phyloP scores from a whole-genome alignment of 129 eudicot genomes.

The Heracleum sosnowskyi region DNA sequence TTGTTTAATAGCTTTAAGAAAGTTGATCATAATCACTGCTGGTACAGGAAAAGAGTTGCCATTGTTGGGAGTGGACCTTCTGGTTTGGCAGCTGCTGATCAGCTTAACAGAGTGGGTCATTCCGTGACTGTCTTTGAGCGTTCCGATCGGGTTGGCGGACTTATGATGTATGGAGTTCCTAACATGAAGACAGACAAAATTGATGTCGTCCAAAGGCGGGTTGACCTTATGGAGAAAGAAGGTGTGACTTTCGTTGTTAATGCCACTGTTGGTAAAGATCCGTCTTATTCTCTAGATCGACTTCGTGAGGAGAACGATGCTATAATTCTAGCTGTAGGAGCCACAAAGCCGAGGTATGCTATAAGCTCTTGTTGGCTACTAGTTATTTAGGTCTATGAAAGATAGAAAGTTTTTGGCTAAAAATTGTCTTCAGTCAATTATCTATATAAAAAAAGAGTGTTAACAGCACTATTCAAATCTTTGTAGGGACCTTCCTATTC shows the following conservation, averaged over 20 bases:
- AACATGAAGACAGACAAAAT: constrained; percentile 97
- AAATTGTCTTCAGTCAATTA: background rate
- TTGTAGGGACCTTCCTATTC: constrained; percentile 96
- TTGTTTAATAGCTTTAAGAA: constrained; percentile 5
- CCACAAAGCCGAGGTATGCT: constrained; percentile 81
- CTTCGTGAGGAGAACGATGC: constrained; percentile 81
- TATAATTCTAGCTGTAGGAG: constrained; percentile 76
- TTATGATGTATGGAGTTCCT: constrained; percentile 99
- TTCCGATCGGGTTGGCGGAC: constrained; percentile 95
- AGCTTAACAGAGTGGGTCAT: constrained; percentile 79
- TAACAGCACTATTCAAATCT: background rate
- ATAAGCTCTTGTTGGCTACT: background rate
- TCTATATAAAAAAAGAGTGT: background rate
- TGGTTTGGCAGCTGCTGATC: constrained; percentile 98
- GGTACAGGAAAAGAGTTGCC: constrained; percentile 77
- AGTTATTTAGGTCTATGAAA: background rate
- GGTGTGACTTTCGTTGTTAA: constrained; percentile 85
- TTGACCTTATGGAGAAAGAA: constrained; percentile 78
- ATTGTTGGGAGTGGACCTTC: constrained; percentile 95
- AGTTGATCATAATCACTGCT: background rate
- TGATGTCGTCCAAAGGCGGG: constrained; percentile 83
- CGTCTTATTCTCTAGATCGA: constrained; percentile 49
- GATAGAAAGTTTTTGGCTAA: background rate
- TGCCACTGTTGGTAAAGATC: constrained; percentile 80
- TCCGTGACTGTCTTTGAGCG: constrained; percentile 87